Evolutionary conservation across 441 rosid genomes (phyloP), one percentile per base, ranked within the genome.

Genomic region (Syzygium malaccense): DNA sequence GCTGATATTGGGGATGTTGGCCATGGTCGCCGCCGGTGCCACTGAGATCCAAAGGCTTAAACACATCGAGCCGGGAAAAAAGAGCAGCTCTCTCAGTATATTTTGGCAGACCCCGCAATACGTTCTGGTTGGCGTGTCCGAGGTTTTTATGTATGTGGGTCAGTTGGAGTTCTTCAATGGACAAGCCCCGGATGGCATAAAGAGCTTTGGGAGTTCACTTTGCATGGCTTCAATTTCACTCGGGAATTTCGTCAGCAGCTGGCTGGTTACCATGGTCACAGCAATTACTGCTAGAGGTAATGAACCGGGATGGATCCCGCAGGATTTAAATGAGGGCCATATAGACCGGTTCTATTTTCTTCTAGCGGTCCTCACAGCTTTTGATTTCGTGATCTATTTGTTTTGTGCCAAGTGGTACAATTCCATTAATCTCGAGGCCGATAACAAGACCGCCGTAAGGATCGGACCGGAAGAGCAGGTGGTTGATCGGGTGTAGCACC

Each of bases 151-250:
- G 99, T 96, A 97, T 53, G 94, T 97, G 30, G 99, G 99, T 5
- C 99, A 96, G 86, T 83, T 96, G 87, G 99, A 97, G 91, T 97
- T 97, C 88, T 97, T 97, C 88, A 96, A 95, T 28, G 97, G 94
- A 30, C 98, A 97, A 87, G 96, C 99, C 14, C 99, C 99, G 5
- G 99, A 96, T 33, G 99, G 99, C 79, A 93, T 96, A 58, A 96
- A 97, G 91, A 96, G 98, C 93, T 94, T 96, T 11, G 99, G 99
- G 26, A 96, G 98, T 91, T 97, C 99, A 1, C 96, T 96, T 53
- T 97, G 98, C 86, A 97, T 97, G 99, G 99, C 98, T 32, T 97
- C 98, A 4, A 97, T 96, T 60, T 96, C 99, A 26, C 92, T 97
- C 33, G 99, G 99, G 30, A 97, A 97, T 86, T 97, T 94, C 30